phyloP scores from a whole-genome alignment of 192 early-diverging fungal species.

The Coemansia guatemalensis region DNA sequence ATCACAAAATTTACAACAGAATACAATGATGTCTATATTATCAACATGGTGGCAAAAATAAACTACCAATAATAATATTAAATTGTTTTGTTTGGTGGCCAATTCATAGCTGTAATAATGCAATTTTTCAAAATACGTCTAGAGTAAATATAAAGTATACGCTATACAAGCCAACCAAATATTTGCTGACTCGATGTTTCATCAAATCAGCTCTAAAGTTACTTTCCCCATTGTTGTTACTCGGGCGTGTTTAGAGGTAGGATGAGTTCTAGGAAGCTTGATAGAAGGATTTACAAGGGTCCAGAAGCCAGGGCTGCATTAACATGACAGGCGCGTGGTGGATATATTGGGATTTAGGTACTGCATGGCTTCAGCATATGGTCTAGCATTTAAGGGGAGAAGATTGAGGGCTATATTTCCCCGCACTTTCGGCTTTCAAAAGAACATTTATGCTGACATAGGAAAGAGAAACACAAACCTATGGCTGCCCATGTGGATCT shows the following conservation, averaged over 20 bases:
- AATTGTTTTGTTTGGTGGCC: too few relatives aligned
- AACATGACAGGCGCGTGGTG: background rate
- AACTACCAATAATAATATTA: too few relatives aligned
- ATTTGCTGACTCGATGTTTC: background rate
- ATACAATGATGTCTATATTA: too few relatives aligned
- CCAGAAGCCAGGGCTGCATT: background rate
- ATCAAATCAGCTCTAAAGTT: background rate
- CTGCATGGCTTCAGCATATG: background rate
- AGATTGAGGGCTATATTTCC: background rate
- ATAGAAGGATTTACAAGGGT: background rate
- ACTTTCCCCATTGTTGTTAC: background rate
- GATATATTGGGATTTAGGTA: background rate
- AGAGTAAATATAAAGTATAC: too few relatives aligned
- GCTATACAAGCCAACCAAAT: background rate
- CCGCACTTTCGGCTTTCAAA: background rate
- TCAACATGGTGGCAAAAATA: too few relatives aligned
- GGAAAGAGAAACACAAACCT: background rate
- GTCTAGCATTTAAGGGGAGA: background rate
- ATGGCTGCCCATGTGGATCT: conserved; percentile 1
- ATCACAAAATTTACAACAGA: background rate
- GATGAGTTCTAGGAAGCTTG: background rate
- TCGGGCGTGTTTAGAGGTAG: background rate
- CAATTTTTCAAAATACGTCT: too few relatives aligned
- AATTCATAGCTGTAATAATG: too few relatives aligned
- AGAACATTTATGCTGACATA: background rate